Evolutionary conservation across 108 stramenopile genomes (phyloP).

Genomic region (Pelagomonas calceolata): DNA sequence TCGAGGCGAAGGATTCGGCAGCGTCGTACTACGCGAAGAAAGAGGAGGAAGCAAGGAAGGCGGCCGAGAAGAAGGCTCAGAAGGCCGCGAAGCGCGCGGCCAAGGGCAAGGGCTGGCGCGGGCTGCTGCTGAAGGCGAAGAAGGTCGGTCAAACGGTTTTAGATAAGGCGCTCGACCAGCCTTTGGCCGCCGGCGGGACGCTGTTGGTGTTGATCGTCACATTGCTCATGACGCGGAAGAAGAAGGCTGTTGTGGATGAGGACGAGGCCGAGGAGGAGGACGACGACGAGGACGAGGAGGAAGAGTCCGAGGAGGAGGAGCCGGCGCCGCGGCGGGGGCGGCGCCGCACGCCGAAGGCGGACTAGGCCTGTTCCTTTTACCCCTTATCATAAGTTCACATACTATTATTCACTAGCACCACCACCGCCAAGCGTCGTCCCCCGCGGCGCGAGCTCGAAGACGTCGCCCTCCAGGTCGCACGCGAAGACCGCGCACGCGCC

Average conservation of each 20-base stretch:
- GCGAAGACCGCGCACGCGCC: no score
- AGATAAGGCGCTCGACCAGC: slow-evolving; percentile 3
- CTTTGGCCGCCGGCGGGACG: background rate
- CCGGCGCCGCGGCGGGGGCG: no score
- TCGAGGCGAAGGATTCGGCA: background rate
- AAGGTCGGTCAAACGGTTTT: background rate
- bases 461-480: no score
- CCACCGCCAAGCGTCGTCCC: no score
- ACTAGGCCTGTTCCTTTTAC: no score
- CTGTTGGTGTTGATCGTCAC: background rate
- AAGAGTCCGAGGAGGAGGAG: background rate
- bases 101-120: background rate
- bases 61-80: slow-evolving; percentile 2
- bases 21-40: background rate
- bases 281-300: slow-evolving; percentile 15
- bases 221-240: background rate
- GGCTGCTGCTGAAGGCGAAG: background rate
- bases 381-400: no score
- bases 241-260: background rate
- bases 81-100: background rate
- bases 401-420: no score
- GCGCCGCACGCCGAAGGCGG: no score
- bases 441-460: no score
- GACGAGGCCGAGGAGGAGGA: background rate
- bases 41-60: background rate